phyloP scores from a whole-genome alignment of 192 early-diverging fungal species.

The Spinellus fusiger region DNA sequence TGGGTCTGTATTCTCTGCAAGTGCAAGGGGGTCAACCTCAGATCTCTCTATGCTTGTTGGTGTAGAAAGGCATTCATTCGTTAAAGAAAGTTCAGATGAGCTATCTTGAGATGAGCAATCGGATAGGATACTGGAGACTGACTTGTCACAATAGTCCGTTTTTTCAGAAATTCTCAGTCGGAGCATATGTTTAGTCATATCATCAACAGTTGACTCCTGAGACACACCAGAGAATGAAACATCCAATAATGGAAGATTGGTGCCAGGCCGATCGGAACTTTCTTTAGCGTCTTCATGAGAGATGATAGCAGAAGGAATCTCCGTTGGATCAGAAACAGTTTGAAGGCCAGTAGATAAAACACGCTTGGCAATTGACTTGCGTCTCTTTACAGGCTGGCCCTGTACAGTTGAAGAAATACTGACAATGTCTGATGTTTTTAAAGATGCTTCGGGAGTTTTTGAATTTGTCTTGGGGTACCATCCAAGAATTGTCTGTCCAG shows the following conservation, averaged over 20 bases:
- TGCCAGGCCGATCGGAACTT: not conserved
- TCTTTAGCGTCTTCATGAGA: not conserved
- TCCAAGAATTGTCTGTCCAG: not conserved
- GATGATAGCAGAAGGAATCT: not conserved
- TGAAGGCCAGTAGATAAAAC: not conserved
- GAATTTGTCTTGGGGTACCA: not conserved
- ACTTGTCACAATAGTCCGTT: not conserved
- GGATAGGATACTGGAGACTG: not conserved
- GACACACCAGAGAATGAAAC: too few relatives aligned
- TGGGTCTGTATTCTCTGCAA: too few relatives aligned
- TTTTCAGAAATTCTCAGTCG: not conserved
- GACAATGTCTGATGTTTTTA: not conserved
- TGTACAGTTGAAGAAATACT: not conserved
- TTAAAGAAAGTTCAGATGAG: not conserved
- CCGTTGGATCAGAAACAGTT: not conserved
- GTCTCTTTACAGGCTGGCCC: not conserved
- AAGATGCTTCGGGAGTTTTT: not conserved
- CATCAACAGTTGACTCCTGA: not conserved
- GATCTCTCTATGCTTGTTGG: not conserved
- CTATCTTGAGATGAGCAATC: not conserved
- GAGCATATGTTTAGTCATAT: not conserved
- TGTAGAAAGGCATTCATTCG: not conserved
- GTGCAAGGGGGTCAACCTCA: not conserved
- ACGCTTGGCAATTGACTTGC: not conserved
- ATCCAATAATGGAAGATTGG: not conserved